These are phyloP conservation scores for Auriculariales sp. DNA, from an alignment of 768 basidiomycete species.

Conservation along the genomic window DNA sequence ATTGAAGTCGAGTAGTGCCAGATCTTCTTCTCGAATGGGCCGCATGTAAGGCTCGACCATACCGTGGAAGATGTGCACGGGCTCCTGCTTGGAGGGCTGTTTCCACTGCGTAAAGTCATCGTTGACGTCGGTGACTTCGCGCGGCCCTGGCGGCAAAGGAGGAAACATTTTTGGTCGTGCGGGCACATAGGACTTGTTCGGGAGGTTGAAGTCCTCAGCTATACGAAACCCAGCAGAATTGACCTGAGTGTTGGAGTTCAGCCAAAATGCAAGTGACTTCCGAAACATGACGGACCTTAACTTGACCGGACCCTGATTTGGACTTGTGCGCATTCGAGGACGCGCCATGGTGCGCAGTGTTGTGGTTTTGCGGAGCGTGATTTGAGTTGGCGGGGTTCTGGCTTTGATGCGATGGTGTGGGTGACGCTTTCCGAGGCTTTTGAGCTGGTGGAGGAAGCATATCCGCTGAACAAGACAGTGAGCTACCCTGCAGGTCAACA, in stretches of 20 bases:
- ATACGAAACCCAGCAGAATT: conserved; percentile 22
- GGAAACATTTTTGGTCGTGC: conserved; percentile 47
- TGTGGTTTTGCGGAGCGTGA: too few species aligned
- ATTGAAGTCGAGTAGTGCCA: conserved; percentile 82
- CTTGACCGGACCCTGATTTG: conserved; percentile 18
- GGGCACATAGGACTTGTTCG: conserved; percentile 36
- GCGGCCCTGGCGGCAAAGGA: conserved; percentile 65
- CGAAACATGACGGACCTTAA: background rate
- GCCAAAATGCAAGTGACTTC: background rate
- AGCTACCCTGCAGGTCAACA: conserved; percentile 2
- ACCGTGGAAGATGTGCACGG: conserved; percentile 67
- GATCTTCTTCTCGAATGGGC: conserved; percentile 83
- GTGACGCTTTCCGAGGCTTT: conserved; percentile 36
- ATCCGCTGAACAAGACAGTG: conserved; percentile 5
- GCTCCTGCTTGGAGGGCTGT: conserved; percentile 48
- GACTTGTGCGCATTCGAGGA: conserved; percentile 24
- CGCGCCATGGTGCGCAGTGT: conserved; percentile 20
- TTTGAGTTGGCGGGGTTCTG: too few species aligned
- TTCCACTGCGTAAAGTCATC: conserved; percentile 86
- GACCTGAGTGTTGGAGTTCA: conserved; percentile 2
- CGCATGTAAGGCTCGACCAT: conserved; percentile 85
- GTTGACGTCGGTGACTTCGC: conserved; percentile 62
- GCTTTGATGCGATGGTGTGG: too few species aligned
- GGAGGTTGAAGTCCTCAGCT: conserved; percentile 40
- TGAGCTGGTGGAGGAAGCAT: conserved; percentile 35